Evolutionary conservation across 2,329 filamentous ascomycete species (phyloP), one percentile per base, ranked within the genome.

Genomic region (Colletotrichum scovillei): DNA sequence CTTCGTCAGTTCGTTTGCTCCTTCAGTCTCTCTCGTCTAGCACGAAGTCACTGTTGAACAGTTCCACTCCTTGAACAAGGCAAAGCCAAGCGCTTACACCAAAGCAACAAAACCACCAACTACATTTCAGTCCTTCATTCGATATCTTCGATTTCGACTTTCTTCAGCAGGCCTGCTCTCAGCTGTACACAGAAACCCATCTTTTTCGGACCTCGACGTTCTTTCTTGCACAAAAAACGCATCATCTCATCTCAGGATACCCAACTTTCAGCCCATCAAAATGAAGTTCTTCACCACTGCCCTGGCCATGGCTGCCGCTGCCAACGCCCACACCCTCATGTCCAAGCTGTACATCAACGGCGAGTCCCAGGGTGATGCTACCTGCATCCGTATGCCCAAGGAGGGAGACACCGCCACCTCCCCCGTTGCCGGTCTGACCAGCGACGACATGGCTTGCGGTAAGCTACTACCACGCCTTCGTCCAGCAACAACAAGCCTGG

Each of bases 371-470:
- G 93, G 93, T 74, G 91, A 93, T 78, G 93, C 90, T 35, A 92
- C 91, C 30, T 94, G 92, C 77, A 88, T 95, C 63, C 91, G 93
- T 55, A 92, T 93, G 88, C 89, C 89, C 67, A 85, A 82, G 53
- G 83, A 90, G 67, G 82, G 85, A 3, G 80, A 81, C 7, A 88
- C 85, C 0, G 86, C 88, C 63, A 92, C 88, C 5, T 81, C 80
- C 46, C 93, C 92, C 32, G 86, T 95, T 65, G 82, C 83, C 4
- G 85, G 89, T 73, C 80, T 94, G 19, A 80, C 82, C 16, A 90
- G 89, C 76, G 80, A 87, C 32, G 90, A 91, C 74, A 92, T 95
- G 90, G 92, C 92, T 49, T 95, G 93, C 79, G 93, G 92, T 92
- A 86, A 74, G 88, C 82, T 0, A 28, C 82, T 0, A 28, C 35